Base-by-base conservation (phyloP, 257 asterid genomes). In the Nicotiana noctiflora region DNA sequence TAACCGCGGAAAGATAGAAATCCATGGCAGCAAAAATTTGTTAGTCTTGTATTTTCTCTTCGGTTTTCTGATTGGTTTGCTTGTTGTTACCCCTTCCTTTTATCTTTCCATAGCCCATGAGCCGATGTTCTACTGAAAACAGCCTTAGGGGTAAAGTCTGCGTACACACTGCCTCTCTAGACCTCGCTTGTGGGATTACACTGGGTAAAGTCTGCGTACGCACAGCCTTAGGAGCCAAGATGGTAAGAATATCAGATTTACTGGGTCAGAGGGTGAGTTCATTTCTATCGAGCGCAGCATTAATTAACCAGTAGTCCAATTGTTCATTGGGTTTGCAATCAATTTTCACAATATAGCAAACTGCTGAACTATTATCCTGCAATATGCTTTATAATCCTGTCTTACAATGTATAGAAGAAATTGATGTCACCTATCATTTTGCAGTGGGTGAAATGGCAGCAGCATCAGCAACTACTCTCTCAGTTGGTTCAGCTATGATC, bases 391-490 rank as follows among this genome's bases (percentile, higher is more conserved):
- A 68, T n/a, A n/a, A 40, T 40, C 56, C 6, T 11, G 19, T 40
- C 76, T 68, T 68, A 34, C 76, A 68, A 40, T 12, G 32, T 2
- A 19, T 40, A 19, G 56, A 40, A 68, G 56, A 44, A 34, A 59
- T 23, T 79, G 19, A 79, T 23, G 29, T n/a, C 57, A 15, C 1
- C 21, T n/a, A 19, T 81, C 44, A 7, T 56, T 23, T 81, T 70
- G 21, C 80, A 72, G 79, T 53, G 25, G 34, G 52, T 55, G 56
- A 74, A 29, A 82, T 82, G 84, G 81, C 81, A 63, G 34, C 84
- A 75, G 61, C 81, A 82, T 49, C 81, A 60, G 84, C 84, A 49
- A 76, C 81, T 15, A 75, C 77, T 51, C 19, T 76, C 31, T 75
- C 84, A 34, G 64, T 62, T 65, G 81, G 84, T 31, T 82, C 84